Conservation (phyloP, 1,139 yeast genomes). For the Pichia norvegensis region DNA sequence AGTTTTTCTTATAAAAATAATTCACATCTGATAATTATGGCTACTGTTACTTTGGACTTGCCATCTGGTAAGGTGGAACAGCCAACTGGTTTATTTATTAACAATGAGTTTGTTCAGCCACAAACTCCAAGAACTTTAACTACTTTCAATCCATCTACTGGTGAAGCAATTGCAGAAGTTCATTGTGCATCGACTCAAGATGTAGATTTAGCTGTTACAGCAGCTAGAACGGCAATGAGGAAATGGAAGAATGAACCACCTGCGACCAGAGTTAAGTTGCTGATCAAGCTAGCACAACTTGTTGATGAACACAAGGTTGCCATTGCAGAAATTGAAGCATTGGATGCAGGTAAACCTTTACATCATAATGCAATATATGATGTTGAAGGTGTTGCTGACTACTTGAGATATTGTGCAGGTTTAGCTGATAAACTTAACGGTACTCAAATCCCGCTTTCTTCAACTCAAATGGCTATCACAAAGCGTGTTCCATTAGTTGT, state of each 20-base stretch:
- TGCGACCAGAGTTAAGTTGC: conserved; percentile 36
- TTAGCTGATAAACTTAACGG: conserved; percentile 74
- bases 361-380: conserved; percentile 50
- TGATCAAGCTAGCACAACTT: conserved; percentile 46
- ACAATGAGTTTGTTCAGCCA: conserved; percentile 40
- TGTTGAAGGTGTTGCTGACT: conserved; percentile 50
- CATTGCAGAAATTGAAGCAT: conserved; percentile 48
- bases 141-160: conserved; percentile 46
- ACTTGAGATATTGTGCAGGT: conserved; percentile 71
- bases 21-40: not conserved
- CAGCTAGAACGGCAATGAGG: conserved; percentile 65
- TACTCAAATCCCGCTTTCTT: conserved; percentile 57
- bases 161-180: conserved; percentile 42
- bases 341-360: conserved; percentile 56
- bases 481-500: conserved; percentile 71
- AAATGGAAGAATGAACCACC: conserved; percentile 42
- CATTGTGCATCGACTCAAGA: conserved; percentile 50
- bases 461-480: conserved; percentile 66
- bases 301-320: conserved; percentile 42
- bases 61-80: conserved; percentile 32
- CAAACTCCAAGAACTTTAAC: conserved; percentile 36
- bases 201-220: conserved; percentile 67
- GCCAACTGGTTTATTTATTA: conserved; percentile 51
- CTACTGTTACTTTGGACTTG: conserved; percentile 7
- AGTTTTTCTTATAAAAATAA: not conserved